phyloP scores from a whole-genome alignment of 768 basidiomycete genomes.

The Trametes elegans region DNA sequence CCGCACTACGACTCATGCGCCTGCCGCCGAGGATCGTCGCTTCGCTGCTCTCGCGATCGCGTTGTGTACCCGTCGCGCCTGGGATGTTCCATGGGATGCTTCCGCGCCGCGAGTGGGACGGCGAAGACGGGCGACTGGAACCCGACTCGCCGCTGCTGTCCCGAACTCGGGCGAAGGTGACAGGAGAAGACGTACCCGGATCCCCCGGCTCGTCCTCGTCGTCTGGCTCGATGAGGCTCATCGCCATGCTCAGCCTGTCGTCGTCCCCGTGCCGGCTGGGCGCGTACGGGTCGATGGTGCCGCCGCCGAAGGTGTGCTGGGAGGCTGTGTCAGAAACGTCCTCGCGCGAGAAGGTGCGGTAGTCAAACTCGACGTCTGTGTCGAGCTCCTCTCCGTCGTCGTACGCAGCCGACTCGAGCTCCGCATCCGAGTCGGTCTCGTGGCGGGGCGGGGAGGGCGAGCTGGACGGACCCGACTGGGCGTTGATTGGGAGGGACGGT shows the following conservation, averaged over 20 bases:
- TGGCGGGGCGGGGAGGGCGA: slow-evolving; percentile 7
- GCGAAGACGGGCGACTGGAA: slow-evolving; percentile 4
- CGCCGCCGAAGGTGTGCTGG: slow-evolving; percentile 48
- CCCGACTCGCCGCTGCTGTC: slow-evolving; percentile 10
- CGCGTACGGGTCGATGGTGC: slow-evolving; percentile 20
- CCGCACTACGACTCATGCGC: slow-evolving; percentile 58
- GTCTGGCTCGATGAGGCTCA: slow-evolving; percentile 36
- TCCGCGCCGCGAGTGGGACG: slow-evolving; percentile 39
- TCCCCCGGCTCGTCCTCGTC: slow-evolving; percentile 13
- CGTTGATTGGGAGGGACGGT: slow-evolving; percentile 40
- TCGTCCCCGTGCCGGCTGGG: slow-evolving; percentile 19
- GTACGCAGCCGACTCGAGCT: slow-evolving; percentile 17
- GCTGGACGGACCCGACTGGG: slow-evolving; percentile 9
- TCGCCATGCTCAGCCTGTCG: slow-evolving; percentile 32
- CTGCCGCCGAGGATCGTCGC: slow-evolving; percentile 44
- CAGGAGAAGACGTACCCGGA: slow-evolving; percentile 15
- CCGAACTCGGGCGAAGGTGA: slow-evolving; percentile 14
- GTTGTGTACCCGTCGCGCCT: slow-evolving; percentile 29
- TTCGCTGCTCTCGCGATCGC: slow-evolving; percentile 57
- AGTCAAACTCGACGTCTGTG: slow-evolving; percentile 35
- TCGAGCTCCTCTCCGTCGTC: slow-evolving; percentile 29
- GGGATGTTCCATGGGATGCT: slow-evolving; percentile 66
- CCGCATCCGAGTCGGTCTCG: slow-evolving; percentile 18
- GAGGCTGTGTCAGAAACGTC: slow-evolving; percentile 43
- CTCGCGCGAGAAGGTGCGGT: slow-evolving; percentile 22